Percentiles rank a stretch among this genome's conserved stretches.
Conservation (phyloP, 2,329 filamentous ascomycete genomes). For the Cadophora malorum region DNA sequence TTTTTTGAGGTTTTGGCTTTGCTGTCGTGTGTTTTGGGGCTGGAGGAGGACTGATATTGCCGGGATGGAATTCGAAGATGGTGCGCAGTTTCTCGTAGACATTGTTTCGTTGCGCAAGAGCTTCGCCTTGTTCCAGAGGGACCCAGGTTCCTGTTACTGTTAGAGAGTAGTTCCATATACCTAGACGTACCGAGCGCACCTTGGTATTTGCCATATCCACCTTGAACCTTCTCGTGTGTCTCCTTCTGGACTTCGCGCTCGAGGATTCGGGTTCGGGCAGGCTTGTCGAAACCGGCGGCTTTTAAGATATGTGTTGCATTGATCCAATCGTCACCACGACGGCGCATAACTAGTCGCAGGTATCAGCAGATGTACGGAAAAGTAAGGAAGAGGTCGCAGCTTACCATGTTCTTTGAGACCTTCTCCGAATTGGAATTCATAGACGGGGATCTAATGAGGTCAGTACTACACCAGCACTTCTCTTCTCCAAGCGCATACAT, state of each 20-base stretch:
- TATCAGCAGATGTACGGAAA: slow-evolving; percentile 20
- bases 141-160: slow-evolving; percentile 83
- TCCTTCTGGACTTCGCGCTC: slow-evolving; percentile 98
- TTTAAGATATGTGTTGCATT: slow-evolving; percentile 99
- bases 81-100: slow-evolving; percentile 81
- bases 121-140: slow-evolving; percentile 79
- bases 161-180: slow-evolving; percentile 26
- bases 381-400: not conserved
- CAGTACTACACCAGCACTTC: slow-evolving; percentile 15
- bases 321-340: slow-evolving; percentile 93
- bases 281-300: slow-evolving; percentile 96
- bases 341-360: slow-evolving; percentile 73
- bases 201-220: slow-evolving; percentile 98
- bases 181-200: slow-evolving; percentile 55
- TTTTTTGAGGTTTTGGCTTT: slow-evolving; percentile 80
- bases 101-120: slow-evolving; percentile 85
- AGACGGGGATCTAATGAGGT: slow-evolving; percentile 79
- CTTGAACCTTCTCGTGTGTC: slow-evolving; percentile 96
- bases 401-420: slow-evolving; percentile 77
- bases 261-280: slow-evolving; percentile 89
- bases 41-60: slow-evolving; percentile 86
- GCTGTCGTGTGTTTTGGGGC: slow-evolving; percentile 91
- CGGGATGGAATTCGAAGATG: slow-evolving; percentile 89
- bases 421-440: slow-evolving; percentile 85
- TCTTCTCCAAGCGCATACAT: slow-evolving; percentile 51